These are phyloP conservation scores for Lunularia cruciata DNA, from an alignment of 225 moss, liverwort and hornwort genomes.

Conservation along the genomic window DNA sequence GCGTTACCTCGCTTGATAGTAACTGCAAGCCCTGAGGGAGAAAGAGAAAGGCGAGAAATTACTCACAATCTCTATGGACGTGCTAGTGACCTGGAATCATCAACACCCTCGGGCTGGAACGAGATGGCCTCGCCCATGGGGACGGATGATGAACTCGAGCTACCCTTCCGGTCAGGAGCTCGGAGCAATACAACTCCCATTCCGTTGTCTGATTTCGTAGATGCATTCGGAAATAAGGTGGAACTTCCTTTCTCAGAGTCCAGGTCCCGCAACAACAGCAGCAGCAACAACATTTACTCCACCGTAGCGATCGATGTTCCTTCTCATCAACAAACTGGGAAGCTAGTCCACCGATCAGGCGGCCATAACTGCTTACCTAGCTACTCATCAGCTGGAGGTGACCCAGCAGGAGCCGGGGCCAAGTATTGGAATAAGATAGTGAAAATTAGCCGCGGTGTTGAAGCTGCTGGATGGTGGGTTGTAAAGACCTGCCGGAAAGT, in stretches of 20 bases:
- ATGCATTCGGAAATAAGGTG: too few species aligned
- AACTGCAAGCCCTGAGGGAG: background rate
- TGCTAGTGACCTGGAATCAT: background rate
- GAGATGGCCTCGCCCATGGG: background rate
- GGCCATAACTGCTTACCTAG: too few species aligned
- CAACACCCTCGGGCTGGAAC: background rate
- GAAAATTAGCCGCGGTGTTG: background rate
- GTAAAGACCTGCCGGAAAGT: background rate
- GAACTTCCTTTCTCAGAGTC: background rate
- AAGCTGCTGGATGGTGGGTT: background rate
- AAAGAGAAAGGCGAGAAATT: background rate
- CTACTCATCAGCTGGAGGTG: too few species aligned
- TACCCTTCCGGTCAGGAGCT: background rate
- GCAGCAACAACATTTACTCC: background rate
- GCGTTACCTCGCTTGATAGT: background rate
- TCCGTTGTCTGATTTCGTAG: conserved; percentile 4
- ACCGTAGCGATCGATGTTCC: conserved; percentile 18
- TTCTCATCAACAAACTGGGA: background rate
- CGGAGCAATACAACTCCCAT: background rate
- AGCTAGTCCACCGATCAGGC: background rate
- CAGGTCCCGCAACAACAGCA: too few species aligned
- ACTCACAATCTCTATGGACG: background rate
- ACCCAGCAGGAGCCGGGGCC: too few species aligned
- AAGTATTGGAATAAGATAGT: too few species aligned
- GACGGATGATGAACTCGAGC: conserved; percentile 12